Base-by-base conservation (phyloP, 352 stramenopile species). In the Bremia lactucae region DNA sequence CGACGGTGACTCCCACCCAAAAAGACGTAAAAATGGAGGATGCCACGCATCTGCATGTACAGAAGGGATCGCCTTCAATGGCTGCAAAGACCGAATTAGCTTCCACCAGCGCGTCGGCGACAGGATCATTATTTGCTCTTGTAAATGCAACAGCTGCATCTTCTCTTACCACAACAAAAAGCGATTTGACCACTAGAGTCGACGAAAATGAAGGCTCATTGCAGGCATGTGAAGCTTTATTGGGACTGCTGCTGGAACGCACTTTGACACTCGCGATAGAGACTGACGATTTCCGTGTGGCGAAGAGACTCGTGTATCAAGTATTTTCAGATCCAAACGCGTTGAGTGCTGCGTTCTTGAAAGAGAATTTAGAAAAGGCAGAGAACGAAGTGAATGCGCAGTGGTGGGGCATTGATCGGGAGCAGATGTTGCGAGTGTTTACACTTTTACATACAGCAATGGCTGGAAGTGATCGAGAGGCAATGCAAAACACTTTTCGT, bases 231-330 rank as follows among this genome's bases (percentile, higher is more conserved):
- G n/a, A 33, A 11, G 25, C 35, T 15, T 43, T 63, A n/a, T 52
- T 82, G 21, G 72, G 67, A 4, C 36, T 45, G 4, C 58, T 71
- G 31, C 49, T 85, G 15, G 60, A 77, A 33, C 46, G 60, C 8
- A 65, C 62, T 5, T 41, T 85, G 23, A 56, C 60, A 11, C 31
- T 63, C 0, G 72, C 69, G 4, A 55, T 26, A 0, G 52, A 72
- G 25, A 66, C 55, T 0, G 36, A 64, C 9, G 72, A 83, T 28
- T 80, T 76, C 25, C 52, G 63, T 25, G 52, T 59, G 10, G 70
- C 76, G 7, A 85, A 83, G 57, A 53, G 46, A n/a, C 46, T 86
- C 11, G 60, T 86, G 45, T 88, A 88, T 46, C 49, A 70, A 23
- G 55, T 77, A 4, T 88, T 88, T 42, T 88, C 76, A 6, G 66